phyloP scores from a whole-genome alignment of 164 flowering plant genomes.

The Nymphaea colorata region DNA sequence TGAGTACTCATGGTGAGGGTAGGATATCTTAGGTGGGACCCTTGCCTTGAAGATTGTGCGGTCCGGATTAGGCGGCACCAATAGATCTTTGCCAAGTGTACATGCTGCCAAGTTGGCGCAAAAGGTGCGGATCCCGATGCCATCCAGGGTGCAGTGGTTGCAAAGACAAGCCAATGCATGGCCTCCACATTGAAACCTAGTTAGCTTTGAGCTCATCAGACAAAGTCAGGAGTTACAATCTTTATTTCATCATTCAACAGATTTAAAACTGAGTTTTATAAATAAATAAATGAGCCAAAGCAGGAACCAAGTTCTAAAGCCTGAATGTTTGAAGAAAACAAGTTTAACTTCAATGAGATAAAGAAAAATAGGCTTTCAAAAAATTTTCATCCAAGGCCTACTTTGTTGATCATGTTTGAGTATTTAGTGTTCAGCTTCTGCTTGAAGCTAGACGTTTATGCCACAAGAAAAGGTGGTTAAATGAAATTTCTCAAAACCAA shows the following conservation, averaged over 20 bases:
- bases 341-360: too few species aligned
- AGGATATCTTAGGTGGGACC: conserved; percentile 13
- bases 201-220: conserved; percentile 12
- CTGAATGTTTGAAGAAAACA: too few species aligned
- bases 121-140: conserved; percentile 10
- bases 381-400: too few species aligned
- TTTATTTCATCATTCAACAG: background rate
- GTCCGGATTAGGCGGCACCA: conserved; percentile 14
- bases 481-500: too few species aligned
- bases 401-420: too few species aligned
- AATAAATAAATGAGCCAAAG: too few species aligned
- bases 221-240: background rate
- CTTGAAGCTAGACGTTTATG: too few species aligned
- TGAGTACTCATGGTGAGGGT: conserved; percentile 23
- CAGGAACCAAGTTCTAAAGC: too few species aligned
- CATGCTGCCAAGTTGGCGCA: conserved; percentile 15
- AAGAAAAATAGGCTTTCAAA: too few species aligned
- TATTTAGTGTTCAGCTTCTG: too few species aligned
- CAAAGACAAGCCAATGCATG: conserved; percentile 14
- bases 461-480: too few species aligned
- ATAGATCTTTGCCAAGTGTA: conserved; percentile 13
- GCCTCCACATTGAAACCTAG: conserved; percentile 23
- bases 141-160: conserved; percentile 22
- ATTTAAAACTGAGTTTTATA: too few species aligned
- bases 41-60: conserved; percentile 17